Evolutionary conservation across 305 asterid genomes (phyloP), one percentile per base, ranked within the genome.

Genomic region (Plantago coronopus): DNA sequence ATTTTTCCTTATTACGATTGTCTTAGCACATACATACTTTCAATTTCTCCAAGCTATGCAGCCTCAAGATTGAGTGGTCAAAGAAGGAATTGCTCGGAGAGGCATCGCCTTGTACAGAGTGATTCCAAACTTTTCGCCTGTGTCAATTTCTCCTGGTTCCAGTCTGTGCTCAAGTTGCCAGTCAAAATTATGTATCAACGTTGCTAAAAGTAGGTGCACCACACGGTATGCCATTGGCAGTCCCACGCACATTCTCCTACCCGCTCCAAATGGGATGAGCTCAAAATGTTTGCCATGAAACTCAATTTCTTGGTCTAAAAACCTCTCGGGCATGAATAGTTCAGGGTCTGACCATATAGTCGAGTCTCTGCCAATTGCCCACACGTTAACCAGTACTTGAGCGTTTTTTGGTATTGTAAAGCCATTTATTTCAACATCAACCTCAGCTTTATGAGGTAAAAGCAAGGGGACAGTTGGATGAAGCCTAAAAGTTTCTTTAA

Each of bases 391-490:
- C 1, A 49, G 29, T 0, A 49, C 25, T 49, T 49, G 55, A 19
- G 55, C n/a, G 55, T 49, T 11, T 49, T 49, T 49, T 3, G 55
- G 55, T 29, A 49, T 25, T 49, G 25, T 12, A 31, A 19, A 49
- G 6, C 55, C 55, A 7, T 49, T 21, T 19, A 49, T 17, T 49
- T 49, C 57, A 4, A 34, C 31, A 53, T 53, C 58, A 15, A 5
- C 11, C 20, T 53, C 58, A 14, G 58, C 17, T 25, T 53, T 53
- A 69, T 42, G 78, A 1, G 79, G 78, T 51, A 71, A 16, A 2
- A 72, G 17, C 19, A 76, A 67, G 5, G 79, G 74, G 20, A 48
- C 63, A 0, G 73, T 48, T 7, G 82, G 79, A 20, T 71, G 71
- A 37, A 53, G 62, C 7, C 82, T 50, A 7, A 59, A 73, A n/a